These are phyloP conservation scores for Xylaria sp. DNA, from an alignment of 2,329 filamentous ascomycete species.

Conservation along the genomic window DNA sequence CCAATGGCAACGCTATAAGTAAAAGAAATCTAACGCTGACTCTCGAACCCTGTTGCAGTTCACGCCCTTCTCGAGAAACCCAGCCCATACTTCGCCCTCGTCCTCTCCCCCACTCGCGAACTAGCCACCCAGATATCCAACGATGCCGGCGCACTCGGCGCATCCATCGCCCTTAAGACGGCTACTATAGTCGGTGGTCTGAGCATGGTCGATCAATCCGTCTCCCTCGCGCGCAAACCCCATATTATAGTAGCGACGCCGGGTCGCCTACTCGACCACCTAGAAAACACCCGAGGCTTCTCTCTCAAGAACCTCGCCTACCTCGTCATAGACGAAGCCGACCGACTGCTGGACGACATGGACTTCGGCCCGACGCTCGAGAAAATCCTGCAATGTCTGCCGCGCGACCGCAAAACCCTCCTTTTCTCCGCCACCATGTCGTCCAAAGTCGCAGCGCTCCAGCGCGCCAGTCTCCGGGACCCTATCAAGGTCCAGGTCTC, in stretches of 20 bases:
- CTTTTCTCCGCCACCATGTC: conserved; percentile 14
- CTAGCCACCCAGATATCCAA: conserved; percentile 91
- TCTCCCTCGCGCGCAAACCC: conserved; percentile 90
- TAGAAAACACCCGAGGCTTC: conserved; percentile 98
- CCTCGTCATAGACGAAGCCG: conserved; percentile 94
- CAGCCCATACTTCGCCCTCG: conserved; percentile 85
- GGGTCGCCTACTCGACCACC: conserved; percentile 86
- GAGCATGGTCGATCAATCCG: conserved; percentile 85
- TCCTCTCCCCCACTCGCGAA: conserved; percentile 93
- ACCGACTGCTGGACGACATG: conserved; percentile 91
- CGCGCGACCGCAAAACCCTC: conserved; percentile 24
- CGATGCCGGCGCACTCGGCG: conserved; percentile 87
- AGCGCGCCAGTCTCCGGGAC: conserved; percentile 11
- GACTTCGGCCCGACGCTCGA: conserved; percentile 94
- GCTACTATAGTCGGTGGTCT: conserved; percentile 79
- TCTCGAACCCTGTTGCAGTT: neutral
- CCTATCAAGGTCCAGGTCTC: conserved; percentile 17
- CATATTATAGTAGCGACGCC: conserved; percentile 95
- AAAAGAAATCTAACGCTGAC: neutral
- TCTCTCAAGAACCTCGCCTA: conserved; percentile 84
- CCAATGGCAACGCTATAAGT: no score
- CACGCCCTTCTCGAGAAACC: conserved; percentile 77
- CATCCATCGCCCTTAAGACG: conserved; percentile 86
- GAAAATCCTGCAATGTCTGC: conserved; percentile 78
- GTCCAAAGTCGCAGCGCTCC: conserved; percentile 12